Conservation (phyloP, 345 rosid species). For the Brassica cretica region DNA sequence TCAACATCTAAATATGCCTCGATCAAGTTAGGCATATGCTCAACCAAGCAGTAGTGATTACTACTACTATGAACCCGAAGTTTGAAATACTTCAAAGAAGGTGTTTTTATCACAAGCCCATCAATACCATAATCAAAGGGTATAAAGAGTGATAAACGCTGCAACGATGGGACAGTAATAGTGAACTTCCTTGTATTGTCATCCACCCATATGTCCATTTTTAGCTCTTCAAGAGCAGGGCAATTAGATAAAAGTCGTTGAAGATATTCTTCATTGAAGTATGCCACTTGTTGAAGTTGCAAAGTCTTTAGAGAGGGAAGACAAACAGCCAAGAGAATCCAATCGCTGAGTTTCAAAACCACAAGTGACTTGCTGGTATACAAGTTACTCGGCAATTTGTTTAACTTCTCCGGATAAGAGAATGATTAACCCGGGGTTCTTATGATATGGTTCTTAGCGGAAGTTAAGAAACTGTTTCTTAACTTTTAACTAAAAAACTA, state of each 20-base stretch:
- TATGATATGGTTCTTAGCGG: too few relatives aligned
- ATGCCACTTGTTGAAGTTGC: not conserved
- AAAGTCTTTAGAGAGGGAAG: not conserved
- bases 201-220: not conserved
- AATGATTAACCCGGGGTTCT: too few relatives aligned
- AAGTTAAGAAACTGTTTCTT: too few relatives aligned
- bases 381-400: not conserved
- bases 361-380: not conserved
- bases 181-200: not conserved
- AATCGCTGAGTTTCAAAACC: not conserved
- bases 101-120: conserved; percentile 11
- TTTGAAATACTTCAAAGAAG: not conserved
- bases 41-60: conserved; percentile 3
- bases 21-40: conserved; percentile 13
- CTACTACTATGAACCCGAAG: not conserved
- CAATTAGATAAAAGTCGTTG: not conserved
- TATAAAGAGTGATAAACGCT: not conserved
- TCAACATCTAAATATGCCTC: conserved; percentile 17
- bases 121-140: not conserved
- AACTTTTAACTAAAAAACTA: too few relatives aligned
- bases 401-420: not conserved
- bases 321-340: not conserved
- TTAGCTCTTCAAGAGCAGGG: not conserved
- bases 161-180: not conserved
- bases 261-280: not conserved